Evolutionary conservation across 768 basidiomycete species (phyloP).

Genomic region (Lactifluus hygrophoroides): DNA sequence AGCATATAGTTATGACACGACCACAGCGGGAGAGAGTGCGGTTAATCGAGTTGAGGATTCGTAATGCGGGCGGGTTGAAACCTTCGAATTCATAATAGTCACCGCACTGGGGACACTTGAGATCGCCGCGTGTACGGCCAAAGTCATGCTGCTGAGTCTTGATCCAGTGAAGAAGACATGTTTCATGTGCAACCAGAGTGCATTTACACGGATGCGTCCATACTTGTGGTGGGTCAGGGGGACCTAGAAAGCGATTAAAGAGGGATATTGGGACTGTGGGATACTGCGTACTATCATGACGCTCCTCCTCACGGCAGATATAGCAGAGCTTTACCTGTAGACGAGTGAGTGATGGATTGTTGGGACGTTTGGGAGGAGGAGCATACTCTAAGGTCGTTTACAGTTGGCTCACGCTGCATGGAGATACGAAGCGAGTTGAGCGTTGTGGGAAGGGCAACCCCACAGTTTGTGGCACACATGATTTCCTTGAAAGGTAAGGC

Average conservation of each 20-base stretch:
- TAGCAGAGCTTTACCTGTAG: conserved; percentile 64
- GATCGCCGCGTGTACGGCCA: conserved; percentile 48
- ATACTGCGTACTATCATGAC: conserved; percentile 32
- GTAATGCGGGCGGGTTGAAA: conserved; percentile 45
- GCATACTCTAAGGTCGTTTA: conserved; percentile 28
- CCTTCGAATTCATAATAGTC: conserved; percentile 60
- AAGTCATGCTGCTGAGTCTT: conserved; percentile 53
- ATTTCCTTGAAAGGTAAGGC: too few relatives aligned
- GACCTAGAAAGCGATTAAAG: conserved; percentile 26
- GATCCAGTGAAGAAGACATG: conserved; percentile 75
- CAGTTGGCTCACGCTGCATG: conserved; percentile 23
- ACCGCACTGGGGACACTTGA: conserved; percentile 76
- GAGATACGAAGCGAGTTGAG: too few relatives aligned
- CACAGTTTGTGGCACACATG: too few relatives aligned
- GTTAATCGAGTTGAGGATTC: conserved; percentile 44
- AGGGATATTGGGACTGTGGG: neutral
- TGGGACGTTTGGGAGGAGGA: neutral
- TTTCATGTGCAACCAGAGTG: conserved; percentile 72
- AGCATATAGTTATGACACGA: conserved; percentile 41
- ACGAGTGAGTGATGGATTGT: neutral
- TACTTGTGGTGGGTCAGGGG: conserved; percentile 39
- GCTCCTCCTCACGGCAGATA: conserved; percentile 72
- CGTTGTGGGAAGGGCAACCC: too few relatives aligned
- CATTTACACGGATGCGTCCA: conserved; percentile 82
- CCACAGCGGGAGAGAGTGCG: conserved; percentile 42